Evolutionary conservation across 1,284 basidiomycete species (phyloP).

Genomic region (Austroboletus niveus): DNA sequence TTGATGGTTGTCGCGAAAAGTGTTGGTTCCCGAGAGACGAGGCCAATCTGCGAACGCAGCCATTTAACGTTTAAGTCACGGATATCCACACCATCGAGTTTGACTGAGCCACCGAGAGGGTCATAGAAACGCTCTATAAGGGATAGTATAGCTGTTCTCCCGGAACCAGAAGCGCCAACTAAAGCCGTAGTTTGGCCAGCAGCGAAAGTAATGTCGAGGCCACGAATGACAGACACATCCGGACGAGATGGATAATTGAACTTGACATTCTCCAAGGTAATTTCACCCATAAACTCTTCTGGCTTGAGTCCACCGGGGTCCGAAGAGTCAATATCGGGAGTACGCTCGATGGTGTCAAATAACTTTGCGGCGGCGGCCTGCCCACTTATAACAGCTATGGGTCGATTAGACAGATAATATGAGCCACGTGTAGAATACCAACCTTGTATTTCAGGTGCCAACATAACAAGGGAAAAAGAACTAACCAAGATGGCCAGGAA

Average conservation of each 20-base stretch:
- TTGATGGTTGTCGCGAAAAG: constrained; percentile 81
- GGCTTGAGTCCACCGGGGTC: constrained; percentile 71
- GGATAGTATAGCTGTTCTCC: constrained; percentile 80
- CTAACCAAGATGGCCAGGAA: constrained; percentile 86
- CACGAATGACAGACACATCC: constrained; percentile 79
- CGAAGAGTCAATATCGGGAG: constrained; percentile 83
- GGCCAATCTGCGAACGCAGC: constrained; percentile 87
- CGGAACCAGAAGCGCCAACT: constrained; percentile 88
- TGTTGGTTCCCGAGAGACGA: constrained; percentile 88
- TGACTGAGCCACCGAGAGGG: constrained; percentile 69
- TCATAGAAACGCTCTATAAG: constrained; percentile 91
- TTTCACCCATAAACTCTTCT: constrained; percentile 70
- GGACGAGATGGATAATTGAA: constrained; percentile 94
- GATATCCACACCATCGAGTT: constrained; percentile 78
- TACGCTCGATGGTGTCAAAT: constrained; percentile 87
- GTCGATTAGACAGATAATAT: neutral
- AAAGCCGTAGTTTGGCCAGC: constrained; percentile 83
- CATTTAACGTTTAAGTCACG: constrained; percentile 83
- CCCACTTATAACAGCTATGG: constrained; percentile 71
- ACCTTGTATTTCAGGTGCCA: constrained; percentile 84
- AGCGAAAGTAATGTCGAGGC: constrained; percentile 63
- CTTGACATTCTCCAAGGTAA: constrained; percentile 73
- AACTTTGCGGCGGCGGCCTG: constrained; percentile 91
- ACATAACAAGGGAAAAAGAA: constrained; percentile 81
- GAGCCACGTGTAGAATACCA: constrained; percentile 6